A percentile compares a stretch with the other conserved stretches of the same genome.
Conservation (phyloP, 306 rosid species). For the Begonia masoniana region DNA sequence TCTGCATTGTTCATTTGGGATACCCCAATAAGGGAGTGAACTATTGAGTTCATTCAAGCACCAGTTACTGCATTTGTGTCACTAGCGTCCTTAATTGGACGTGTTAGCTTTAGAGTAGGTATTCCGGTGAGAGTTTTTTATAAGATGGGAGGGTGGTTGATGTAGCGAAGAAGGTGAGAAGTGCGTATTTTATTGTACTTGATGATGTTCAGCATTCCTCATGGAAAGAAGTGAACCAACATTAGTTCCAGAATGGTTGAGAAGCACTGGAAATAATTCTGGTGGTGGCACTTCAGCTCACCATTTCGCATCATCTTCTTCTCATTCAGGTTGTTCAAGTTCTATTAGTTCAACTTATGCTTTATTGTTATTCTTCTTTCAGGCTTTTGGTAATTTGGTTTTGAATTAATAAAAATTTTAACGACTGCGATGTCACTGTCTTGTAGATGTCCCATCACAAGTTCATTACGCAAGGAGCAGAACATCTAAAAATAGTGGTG, state of each 20-base stretch:
- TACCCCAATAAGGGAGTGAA: too few relatives aligned
- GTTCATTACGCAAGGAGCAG: constrained; percentile 53
- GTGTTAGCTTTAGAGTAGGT: too few relatives aligned
- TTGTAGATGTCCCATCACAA: constrained; percentile 46
- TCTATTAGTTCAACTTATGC: background rate
- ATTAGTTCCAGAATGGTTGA: constrained; percentile 99
- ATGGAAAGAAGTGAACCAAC: constrained; percentile 99
- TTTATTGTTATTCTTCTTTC: too few relatives aligned
- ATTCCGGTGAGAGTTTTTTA: too few relatives aligned
- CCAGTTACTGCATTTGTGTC: too few relatives aligned
- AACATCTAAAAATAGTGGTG: constrained; percentile 42
- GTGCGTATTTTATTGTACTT: constrained; percentile 24
- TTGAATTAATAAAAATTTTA: constrained; percentile 2
- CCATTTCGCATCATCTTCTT: constrained; percentile 60
- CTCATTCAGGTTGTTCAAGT: constrained; percentile 47
- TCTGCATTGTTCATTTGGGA: too few relatives aligned
- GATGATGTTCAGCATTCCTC: constrained; percentile 86
- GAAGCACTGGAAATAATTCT: constrained; percentile 74
- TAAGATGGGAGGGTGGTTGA: constrained; percentile 1
- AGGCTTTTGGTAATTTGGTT: too few relatives aligned
- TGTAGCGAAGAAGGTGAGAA: constrained; percentile 42
- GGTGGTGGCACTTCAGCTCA: constrained; percentile 84
- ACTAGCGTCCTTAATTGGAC: too few relatives aligned
- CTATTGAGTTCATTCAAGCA: too few relatives aligned
- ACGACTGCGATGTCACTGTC: constrained; percentile 8